Evolutionary conservation across 225 moss, liverwort and hornwort species (phyloP).

Genomic region (Climacium dendroides): DNA sequence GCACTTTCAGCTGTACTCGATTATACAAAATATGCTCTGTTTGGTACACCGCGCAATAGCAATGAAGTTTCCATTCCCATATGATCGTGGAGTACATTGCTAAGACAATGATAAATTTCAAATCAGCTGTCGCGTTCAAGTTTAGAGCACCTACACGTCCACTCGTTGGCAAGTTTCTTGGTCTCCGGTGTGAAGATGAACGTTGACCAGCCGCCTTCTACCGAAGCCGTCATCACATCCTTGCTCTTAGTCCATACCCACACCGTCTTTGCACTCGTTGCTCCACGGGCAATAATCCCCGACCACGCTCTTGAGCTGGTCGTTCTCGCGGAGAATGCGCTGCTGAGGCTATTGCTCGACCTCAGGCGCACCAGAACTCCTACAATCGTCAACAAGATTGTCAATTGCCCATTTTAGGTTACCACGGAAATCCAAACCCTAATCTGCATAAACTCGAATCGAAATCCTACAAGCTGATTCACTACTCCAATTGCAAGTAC

Average conservation of each 20-base stretch:
- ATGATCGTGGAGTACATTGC: background rate
- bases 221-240: constrained; percentile 89
- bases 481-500: background rate
- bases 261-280: constrained; percentile 30
- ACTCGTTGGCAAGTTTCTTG: constrained; percentile 47
- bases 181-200: constrained; percentile 66
- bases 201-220: constrained; percentile 84
- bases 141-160: constrained; percentile 37
- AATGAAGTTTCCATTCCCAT: background rate
- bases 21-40: background rate
- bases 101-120: background rate
- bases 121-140: background rate
- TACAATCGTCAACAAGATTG: background rate
- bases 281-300: background rate
- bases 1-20: background rate
- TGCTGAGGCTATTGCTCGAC: background rate
- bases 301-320: background rate
- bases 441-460: background rate
- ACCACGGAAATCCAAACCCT: background rate
- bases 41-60: background rate
- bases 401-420: background rate
- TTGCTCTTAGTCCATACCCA: constrained; percentile 91
- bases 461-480: background rate
- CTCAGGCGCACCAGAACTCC: background rate
- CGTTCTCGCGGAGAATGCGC: background rate